phyloP scores from a whole-genome alignment of 805 yeast genomes.

The Yarrowia bubula region DNA sequence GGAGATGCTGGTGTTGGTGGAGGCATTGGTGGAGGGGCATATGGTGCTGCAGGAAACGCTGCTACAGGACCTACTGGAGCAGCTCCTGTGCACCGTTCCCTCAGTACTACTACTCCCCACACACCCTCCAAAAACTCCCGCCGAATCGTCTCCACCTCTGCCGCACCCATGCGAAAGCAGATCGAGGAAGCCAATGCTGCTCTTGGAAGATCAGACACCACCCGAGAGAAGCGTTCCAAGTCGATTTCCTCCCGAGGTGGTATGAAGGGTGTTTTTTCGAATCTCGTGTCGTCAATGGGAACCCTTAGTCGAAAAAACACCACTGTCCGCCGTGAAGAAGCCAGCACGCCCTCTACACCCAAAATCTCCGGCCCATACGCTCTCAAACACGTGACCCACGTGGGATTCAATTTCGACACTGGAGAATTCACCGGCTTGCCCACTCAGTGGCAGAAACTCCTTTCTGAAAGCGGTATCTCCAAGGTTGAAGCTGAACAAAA shows the following conservation, averaged over 20 bases:
- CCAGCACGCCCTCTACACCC: conserved; percentile 27
- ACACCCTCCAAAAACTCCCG: conserved; percentile 8
- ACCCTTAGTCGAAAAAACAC: conserved; percentile 15
- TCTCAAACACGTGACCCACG: conserved; percentile 91
- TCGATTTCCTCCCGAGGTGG: conserved; percentile 1
- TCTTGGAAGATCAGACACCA: neutral
- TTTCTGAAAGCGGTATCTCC: conserved; percentile 84
- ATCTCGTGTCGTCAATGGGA: conserved; percentile 10
- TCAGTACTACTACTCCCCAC: conserved; percentile 1
- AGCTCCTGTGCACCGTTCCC: neutral
- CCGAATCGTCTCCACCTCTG: conserved; percentile 15
- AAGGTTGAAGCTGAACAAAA: conserved; percentile 84
- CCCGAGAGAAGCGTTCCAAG: neutral
- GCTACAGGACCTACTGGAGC: neutral
- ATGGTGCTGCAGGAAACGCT: neutral
- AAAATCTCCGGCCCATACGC: conserved; percentile 90
- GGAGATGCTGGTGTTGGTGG: neutral
- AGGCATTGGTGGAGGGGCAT: neutral
- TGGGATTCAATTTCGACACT: conserved; percentile 77
- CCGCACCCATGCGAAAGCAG: conserved; percentile 14
- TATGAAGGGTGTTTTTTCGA: conserved; percentile 19
- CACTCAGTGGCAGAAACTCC: conserved; percentile 81
- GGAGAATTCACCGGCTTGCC: conserved; percentile 93
- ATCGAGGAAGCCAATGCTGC: conserved; percentile 22
- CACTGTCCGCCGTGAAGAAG: neutral